Base-by-base conservation (phyloP, 805 yeast genomes). In the Candida methanosorbosa region DNA sequence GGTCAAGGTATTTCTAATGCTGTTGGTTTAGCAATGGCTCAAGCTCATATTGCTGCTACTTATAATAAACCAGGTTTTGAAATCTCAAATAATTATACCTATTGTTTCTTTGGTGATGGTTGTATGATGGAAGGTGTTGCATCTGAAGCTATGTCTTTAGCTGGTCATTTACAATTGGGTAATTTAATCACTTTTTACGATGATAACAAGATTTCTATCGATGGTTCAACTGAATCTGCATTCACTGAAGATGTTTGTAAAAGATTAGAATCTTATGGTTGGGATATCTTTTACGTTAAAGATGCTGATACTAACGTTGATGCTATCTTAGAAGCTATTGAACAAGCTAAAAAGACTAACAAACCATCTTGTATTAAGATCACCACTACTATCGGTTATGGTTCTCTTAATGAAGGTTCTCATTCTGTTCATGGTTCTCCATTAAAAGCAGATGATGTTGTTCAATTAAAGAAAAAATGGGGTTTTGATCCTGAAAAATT, bases 1-100 rank as follows among this genome's bases (percentile, higher is more conserved):
- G 98, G 98, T 61, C 98, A 90, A 69, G 98, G 98, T 80, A 75
- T 90, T 52, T 72, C 81, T 52, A 88, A 86, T 61, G 97, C 97
- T 37, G 94, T 90, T 52, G 98, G 98, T 69, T 59, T 90, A 48
- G 97, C 98, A 38, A 75, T 90, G 54, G 98, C 96, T 41, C 94
- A 86, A 68, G 77, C 79, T 48, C 88, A 86, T 64, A 66, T 84
- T 41, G 95, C 94, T 50, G 95, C 96, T 46, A 79, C 81, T 47
- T 90, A 79, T 76, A 87, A 88, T 81, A 85, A 83, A 71, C 94
- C 95, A 50, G 81, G 71, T 54, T 75, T 62, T 64, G 64, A 72
- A 30, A 50, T 90, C 38, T 72, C 88, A 38, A 83, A 85, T 68
- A 74, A 75, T 61, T 75, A 69, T 73, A 78, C 87, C 44, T 90